Evolutionary conservation across 23 red algal genomes (phyloP).

Genomic region (Chondrus crispus): DNA sequence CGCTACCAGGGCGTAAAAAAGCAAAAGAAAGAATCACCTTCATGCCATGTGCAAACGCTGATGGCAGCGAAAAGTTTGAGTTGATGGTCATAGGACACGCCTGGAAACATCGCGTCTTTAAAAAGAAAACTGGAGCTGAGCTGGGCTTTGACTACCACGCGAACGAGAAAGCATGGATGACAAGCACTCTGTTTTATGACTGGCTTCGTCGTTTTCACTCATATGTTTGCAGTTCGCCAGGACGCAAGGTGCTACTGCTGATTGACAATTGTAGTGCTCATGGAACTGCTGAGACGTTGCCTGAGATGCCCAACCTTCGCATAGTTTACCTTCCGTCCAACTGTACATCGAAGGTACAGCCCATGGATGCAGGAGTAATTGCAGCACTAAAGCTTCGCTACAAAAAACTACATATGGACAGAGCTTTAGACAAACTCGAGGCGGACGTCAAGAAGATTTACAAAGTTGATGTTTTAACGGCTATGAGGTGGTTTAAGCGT

Average conservation of each 20-base stretch:
- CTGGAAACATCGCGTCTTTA: too few species aligned
- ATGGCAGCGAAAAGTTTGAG: not conserved
- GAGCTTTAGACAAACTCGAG: not conserved
- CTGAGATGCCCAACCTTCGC: not conserved
- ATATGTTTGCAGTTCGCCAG: not conserved
- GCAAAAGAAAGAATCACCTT: not conserved
- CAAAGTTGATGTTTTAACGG: not conserved
- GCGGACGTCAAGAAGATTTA: not conserved
- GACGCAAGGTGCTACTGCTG: not conserved
- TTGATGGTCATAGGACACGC: not conserved
- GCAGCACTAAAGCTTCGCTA: not conserved
- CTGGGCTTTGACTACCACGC: not conserved
- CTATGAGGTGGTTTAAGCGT: not conserved
- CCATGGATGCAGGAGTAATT: not conserved
- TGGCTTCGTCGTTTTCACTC: not conserved
- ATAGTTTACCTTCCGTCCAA: not conserved
- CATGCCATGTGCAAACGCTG: not conserved
- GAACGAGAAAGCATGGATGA: conserved; percentile 9
- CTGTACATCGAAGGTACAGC: not conserved
- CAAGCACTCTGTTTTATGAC: not conserved
- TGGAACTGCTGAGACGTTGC: not conserved
- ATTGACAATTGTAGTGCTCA: not conserved
- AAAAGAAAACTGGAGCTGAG: not conserved
- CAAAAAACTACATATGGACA: not conserved
- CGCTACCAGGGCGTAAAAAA: too few species aligned